Evolutionary conservation across 768 basidiomycete genomes (phyloP), one percentile per base, ranked within the genome.

Genomic region (Sutorius australiensis): DNA sequence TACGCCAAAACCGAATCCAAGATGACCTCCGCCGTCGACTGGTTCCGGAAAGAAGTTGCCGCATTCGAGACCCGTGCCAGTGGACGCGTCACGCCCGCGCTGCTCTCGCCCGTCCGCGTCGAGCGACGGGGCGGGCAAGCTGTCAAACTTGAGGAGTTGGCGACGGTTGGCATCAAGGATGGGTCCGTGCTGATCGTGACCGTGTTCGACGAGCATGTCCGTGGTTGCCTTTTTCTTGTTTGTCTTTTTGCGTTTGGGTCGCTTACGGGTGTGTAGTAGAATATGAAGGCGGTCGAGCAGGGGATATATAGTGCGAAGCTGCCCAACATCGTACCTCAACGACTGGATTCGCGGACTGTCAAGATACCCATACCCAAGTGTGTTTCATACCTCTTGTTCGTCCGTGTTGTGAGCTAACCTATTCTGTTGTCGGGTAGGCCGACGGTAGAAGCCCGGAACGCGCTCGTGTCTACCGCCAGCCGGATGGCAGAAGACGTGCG

Each of bases 351-450:
- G 30, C 79, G 84, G 39, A 92, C 91, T 2, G 78, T 93, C 58
- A 87, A 80, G 57, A 80, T 93, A 54, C 86, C 89, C 0, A 82
- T 92, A 66, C 87, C 91, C 39, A 91, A 84, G 90, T 91, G 57
- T 13, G 75, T 61, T 13, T 19, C 32, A 19, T n/a, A 19, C 36
- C 43, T 16, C 28, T 6, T 5, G 27, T 14, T 3, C 17, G 14
- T 14, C 2, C 5, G 11, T 39, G 16, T 21, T 13, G 5, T 3
- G 8, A 24, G 10, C 34, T 48, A 24, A 50, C 8, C 6, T 24
- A 24, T 24, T 14, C 9, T 50, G 9, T 39, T 13, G 33, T 37
- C 32, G 17, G 47, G 11, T 43, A 93, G 90, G 57, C 87, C 89
- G 0, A 93, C 91, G 0, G 80, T 91, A 6, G 89, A 92, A 40